Base-by-base conservation (phyloP, 208 protist genomes). In the Naegleria lovaniensis region DNA sequence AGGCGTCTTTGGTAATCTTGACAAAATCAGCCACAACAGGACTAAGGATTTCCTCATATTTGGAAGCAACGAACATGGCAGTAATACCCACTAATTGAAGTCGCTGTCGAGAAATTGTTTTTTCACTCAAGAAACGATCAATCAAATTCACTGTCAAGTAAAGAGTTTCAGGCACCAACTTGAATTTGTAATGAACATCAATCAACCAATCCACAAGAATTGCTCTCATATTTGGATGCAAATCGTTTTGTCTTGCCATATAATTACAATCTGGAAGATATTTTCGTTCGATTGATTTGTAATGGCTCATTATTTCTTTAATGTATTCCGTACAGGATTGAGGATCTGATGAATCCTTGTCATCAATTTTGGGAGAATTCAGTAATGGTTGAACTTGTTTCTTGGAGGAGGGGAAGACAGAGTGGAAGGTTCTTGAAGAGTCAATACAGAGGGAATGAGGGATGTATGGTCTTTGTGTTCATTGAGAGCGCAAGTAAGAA, bases 181-280 rank as follows among this genome's bases (percentile, higher is more conserved):
- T 98, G 93, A 98, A 99, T 92, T 98, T 96, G 67, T 95, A 91
- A 51, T 96, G 93, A n/a, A 99, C 98, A 90, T 99, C 98, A 16
- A 98, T 94, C 58, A 99, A 95, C 98, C 98, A 99, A 92, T 99
- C 98, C 43, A 99, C 94, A 52, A 99, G 94, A 67, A 99, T 98
- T 59, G 96, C 94, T 40, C 98, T 94, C 98, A 99, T 99, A 79
- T 99, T 96, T 0, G 93, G 36, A 91, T 98, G 96, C 9, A 58
- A 5, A 58, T 58, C 15, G 9, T 58, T 58, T 58, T 58, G 51
- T n/a, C 85, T 90, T 59, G 93, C 92, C 29, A 95, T 92, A 92
- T 98, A 97, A 75, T 94, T 93, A 16, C 22, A 29, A 55, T 16
- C 4, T 25, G 40, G 16, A 6, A 51, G 29, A 36, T 87, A 87